These are phyloP conservation scores for Scutellaria baicalensis DNA, from an alignment of 257 asterid species.

Conservation along the genomic window DNA sequence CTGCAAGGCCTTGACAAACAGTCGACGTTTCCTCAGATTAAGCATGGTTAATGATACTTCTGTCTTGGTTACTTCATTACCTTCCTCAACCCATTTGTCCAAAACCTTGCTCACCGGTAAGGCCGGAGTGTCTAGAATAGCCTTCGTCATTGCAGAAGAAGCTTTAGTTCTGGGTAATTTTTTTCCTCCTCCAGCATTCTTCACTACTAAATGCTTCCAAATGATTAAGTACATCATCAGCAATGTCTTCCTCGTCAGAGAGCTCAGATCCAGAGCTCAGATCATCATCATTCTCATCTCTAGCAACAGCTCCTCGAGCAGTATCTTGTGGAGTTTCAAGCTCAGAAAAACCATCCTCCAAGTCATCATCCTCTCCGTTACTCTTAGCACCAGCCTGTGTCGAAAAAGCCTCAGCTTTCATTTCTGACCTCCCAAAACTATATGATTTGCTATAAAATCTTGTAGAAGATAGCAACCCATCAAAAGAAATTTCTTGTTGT, in stretches of 20 bases:
- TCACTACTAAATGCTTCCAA: slow-evolving; percentile 31
- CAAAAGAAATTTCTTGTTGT: slow-evolving; percentile 11
- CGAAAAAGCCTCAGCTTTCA: slow-evolving; percentile 31
- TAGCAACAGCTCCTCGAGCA: slow-evolving; percentile 11
- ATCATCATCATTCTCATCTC: slow-evolving; percentile 24
- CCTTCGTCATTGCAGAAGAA: slow-evolving; percentile 31
- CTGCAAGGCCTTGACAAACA: slow-evolving; percentile 66
- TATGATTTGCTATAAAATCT: slow-evolving; percentile 27
- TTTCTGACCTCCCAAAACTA: slow-evolving; percentile 16
- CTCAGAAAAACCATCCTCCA: slow-evolving; percentile 46
- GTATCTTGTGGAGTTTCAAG: slow-evolving; percentile 39
- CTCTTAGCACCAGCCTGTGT: slow-evolving; percentile 49
- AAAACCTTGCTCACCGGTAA: slow-evolving; percentile 26
- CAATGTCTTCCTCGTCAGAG: slow-evolving; percentile 36
- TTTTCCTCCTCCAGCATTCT: slow-evolving; percentile 16
- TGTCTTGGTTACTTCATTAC: slow-evolving; percentile 48
- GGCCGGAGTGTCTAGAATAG: slow-evolving; percentile 34
- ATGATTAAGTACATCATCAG: slow-evolving; percentile 18
- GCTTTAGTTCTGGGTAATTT: slow-evolving; percentile 9
- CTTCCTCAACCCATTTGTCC: slow-evolving; percentile 66
- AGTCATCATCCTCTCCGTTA: slow-evolving; percentile 37
- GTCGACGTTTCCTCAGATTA: slow-evolving; percentile 36
- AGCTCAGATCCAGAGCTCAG: slow-evolving; percentile 35
- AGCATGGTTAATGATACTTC: slow-evolving; percentile 29
- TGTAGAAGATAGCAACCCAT: slow-evolving; percentile 23